Evolutionary conservation across 805 yeast genomes (phyloP), one percentile per base, ranked within the genome.

Genomic region (Wickerhamomyces hampshirensis): DNA sequence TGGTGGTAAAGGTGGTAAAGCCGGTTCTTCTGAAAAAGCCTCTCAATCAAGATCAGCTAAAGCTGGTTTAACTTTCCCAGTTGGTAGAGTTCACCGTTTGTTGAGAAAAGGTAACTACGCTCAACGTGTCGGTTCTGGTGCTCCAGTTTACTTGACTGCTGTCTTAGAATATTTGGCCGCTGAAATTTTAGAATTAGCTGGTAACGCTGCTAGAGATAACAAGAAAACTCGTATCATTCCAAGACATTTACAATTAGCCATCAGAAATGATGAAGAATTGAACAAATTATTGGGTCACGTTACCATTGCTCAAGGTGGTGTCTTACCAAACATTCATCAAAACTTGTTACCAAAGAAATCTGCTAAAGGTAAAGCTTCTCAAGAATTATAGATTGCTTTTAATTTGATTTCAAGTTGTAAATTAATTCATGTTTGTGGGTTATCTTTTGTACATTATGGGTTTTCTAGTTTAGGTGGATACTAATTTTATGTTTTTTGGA

Each of bases 251-350:
- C 96, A 89, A 73, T 78, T 89, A 59, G 98, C 98, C 68, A 89
- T 89, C 77, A 86, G 98, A 79, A 91, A 89, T 65, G 98, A 91
- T 77, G 97, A 91, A 73, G 97, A 91, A 72, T 79, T 91, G 69
- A 89, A 91, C 85, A 88, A 85, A 69, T 78, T 89, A 58, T 76
- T 91, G 51, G 80, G 82, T 48, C 87, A 87, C 66, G 98, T 91
- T 51, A 89, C 96, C 50, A 91, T 89, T 59, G 96, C 97, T 56
- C 95, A 89, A 74, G 98, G 97, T 84, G 97, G 97, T 86, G 98
- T 91, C 56, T 80, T 91, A 69, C 98, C 98, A 75, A 87, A 88
- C 84, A 86, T 89, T 65, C 96, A 87, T 74, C 88, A 81, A 71
- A 81, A 83, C 74, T 82, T 91, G 68, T 81, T 91, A 62, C 91